phyloP scores from a whole-genome alignment of 768 basidiomycete species.

The Mycena pura region DNA sequence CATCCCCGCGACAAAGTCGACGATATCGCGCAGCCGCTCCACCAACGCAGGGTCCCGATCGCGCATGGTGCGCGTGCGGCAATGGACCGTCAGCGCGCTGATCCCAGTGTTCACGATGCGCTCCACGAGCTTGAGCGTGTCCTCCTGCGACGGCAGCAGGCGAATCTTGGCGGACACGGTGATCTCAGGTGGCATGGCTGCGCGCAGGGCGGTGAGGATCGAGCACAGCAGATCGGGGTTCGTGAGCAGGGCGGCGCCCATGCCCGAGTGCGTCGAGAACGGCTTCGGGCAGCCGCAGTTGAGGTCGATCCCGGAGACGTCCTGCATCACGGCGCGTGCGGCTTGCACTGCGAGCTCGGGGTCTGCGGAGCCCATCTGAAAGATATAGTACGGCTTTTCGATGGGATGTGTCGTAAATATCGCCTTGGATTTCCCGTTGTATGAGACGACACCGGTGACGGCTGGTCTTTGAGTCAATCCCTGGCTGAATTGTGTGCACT shows the following conservation, averaged over 20 bases:
- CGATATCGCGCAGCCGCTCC: slow-evolving; percentile 82
- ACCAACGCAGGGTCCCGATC: slow-evolving; percentile 80
- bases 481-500: not conserved
- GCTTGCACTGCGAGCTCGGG: slow-evolving; percentile 93
- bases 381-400: slow-evolving; percentile 94
- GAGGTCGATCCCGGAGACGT: slow-evolving; percentile 93
- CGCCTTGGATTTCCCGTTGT: slow-evolving; percentile 80
- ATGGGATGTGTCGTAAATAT: slow-evolving; percentile 94
- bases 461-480: slow-evolving; percentile 51
- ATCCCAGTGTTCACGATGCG: slow-evolving; percentile 89
- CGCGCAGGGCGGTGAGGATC: slow-evolving; percentile 82
- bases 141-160: slow-evolving; percentile 83
- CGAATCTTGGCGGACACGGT: slow-evolving; percentile 96
- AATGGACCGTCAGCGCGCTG: slow-evolving; percentile 91
- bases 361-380: slow-evolving; percentile 91
- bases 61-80: slow-evolving; percentile 92
- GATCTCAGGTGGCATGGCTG: slow-evolving; percentile 74
- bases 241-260: slow-evolving; percentile 95
- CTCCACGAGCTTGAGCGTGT: slow-evolving; percentile 89
- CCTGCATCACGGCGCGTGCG: slow-evolving; percentile 82
- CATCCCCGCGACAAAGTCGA: slow-evolving; percentile 78
- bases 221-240: slow-evolving; percentile 91
- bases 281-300: slow-evolving; percentile 99
- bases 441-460: slow-evolving; percentile 85
- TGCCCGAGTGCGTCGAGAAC: slow-evolving; percentile 91